A percentile compares a stretch with the other conserved stretches of the same genome.
Evolutionary conservation across 1,284 basidiomycete species (phyloP).

Genomic region (Exobasidium rhododendri): DNA sequence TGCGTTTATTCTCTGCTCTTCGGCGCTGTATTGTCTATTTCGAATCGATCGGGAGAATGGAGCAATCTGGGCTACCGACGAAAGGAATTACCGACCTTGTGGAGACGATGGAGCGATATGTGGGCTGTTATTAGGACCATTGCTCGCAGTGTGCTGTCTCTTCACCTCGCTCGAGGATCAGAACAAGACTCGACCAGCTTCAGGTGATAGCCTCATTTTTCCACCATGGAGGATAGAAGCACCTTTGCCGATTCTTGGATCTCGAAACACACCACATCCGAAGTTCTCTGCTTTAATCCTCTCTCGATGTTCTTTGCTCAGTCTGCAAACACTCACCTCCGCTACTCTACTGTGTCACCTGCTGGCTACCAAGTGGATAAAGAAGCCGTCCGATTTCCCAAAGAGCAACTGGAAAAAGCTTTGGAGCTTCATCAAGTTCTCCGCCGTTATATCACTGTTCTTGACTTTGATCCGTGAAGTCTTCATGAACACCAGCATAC

Average conservation of each 20-base stretch:
- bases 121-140: conserved; percentile 35
- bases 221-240: conserved; percentile 36
- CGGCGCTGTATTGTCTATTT: conserved; percentile 32
- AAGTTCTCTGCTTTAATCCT: conserved; percentile 31
- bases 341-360: conserved; percentile 29
- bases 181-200: conserved; percentile 10
- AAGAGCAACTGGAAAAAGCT: conserved; percentile 51
- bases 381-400: conserved; percentile 32
- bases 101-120: conserved; percentile 40
- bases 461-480: conserved; percentile 47
- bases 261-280: conserved; percentile 21
- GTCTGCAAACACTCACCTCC: conserved; percentile 35
- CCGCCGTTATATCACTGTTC: conserved; percentile 44
- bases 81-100: conserved; percentile 37
- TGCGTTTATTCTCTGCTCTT: conserved; percentile 26
- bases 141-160: conserved; percentile 34
- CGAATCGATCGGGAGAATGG: conserved; percentile 27
- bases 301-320: conserved; percentile 37
- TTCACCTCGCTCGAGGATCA: conserved; percentile 35
- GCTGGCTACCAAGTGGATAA: conserved; percentile 38
- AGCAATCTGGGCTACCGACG: conserved; percentile 45
- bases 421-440: conserved; percentile 54
- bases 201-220: conserved; percentile 29
- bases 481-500: conserved; percentile 40
- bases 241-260: conserved; percentile 30